Evolutionary conservation across 139 green algal genomes (phyloP).

Genomic region (Coelastrella sp.): DNA sequence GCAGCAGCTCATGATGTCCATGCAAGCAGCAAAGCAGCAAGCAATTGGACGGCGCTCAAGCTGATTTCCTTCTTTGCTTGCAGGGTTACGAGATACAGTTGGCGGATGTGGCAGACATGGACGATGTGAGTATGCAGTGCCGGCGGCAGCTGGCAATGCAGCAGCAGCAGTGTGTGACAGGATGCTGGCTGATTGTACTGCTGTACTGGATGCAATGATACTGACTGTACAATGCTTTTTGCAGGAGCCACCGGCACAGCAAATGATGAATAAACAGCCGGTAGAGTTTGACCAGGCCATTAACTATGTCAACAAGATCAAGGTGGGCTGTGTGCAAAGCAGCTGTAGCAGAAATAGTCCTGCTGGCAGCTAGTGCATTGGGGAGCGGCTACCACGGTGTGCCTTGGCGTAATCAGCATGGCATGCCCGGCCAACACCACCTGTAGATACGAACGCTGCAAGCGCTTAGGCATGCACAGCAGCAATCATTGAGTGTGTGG

Average conservation of each 20-base stretch:
- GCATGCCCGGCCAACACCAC: no score
- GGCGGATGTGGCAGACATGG: constrained; percentile 63
- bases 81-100: constrained; percentile 88
- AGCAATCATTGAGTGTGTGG: no score
- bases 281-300: constrained; percentile 99
- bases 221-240: neutral
- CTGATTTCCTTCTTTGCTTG: constrained; percentile 22
- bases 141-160: neutral
- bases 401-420: no score
- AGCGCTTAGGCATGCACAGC: no score
- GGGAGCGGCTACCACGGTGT: no score
- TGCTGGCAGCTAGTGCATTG: neutral
- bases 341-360: neutral
- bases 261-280: constrained; percentile 65
- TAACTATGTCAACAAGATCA: constrained; percentile 99
- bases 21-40: neutral
- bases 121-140: constrained; percentile 2
- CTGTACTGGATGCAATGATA: neutral
- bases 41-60: neutral
- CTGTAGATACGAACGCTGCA: no score
- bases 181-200: neutral
- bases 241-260: constrained; percentile 27
- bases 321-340: constrained; percentile 66
- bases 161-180: neutral
- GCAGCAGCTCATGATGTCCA: neutral